Evolutionary conservation across 306 rosid genomes (phyloP), one percentile per base, ranked within the genome.

Genomic region (Geum urbanum): DNA sequence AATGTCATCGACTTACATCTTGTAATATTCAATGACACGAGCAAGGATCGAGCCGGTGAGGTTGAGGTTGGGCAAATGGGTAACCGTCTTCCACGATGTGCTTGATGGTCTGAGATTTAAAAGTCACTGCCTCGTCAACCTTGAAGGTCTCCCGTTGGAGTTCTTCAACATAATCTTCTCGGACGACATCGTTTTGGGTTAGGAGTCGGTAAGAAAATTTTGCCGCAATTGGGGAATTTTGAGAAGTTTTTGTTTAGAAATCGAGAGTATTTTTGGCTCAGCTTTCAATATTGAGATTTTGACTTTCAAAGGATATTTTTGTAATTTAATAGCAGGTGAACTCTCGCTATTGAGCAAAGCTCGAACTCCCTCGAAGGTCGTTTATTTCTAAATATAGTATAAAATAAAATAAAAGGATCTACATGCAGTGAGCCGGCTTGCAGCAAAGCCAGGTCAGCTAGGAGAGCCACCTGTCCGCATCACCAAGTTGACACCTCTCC

Each of bases 21-120:
- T 68, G 57, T 82, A 74, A 18, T 69, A 80, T 48, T 74, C 78
- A 10, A 84, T 37, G 3, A 84, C 68, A 66, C 22, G 62, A 6
- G 76, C 35, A 2, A 84, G 76, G 20, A 70, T 67, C 2, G 35
- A 5, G 14, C 66, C 19, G 22, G 44, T 52, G 8, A 79, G 75
- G 32, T 27, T 27, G 32, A 27, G 32, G 6, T 65, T 61, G 0
- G 67, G 66, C 59, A 76, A 3, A 9, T 72, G 77, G 7, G 76
- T 70, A 68, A 15, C 16, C 67, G 14, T 63, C 81, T 16, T 76
- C 72, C 35, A 82, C 76, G 77, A 82, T 9, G 48, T 50, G 54
- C 76, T 76, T 82, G 32, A 82, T 62, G 39, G 73, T 63, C 46
- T 59, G 64, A 0, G 73, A 51, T 39, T 63, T 55, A 2, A 10